Conservation (phyloP, 768 basidiomycete species). For the Mycena olivaceomarginata region DNA sequence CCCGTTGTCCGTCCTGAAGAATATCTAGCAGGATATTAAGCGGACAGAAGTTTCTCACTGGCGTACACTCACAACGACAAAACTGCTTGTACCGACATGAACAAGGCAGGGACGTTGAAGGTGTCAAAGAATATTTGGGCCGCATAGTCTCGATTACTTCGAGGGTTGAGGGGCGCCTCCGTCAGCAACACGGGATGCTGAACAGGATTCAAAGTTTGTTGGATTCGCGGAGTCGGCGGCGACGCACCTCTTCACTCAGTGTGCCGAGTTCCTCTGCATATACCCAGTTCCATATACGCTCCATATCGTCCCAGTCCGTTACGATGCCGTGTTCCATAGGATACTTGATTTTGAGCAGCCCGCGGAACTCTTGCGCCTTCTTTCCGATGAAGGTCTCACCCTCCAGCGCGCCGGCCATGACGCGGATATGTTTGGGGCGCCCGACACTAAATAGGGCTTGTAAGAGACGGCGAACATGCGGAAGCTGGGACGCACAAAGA, state of each 20-base stretch:
- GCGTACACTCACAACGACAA: constrained; percentile 83
- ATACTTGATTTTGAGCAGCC: constrained; percentile 97
- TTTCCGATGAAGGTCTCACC: constrained; percentile 98
- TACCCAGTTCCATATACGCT: constrained; percentile 99
- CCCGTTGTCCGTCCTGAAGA: constrained; percentile 99
- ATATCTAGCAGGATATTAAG: constrained; percentile 75
- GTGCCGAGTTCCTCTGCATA: constrained; percentile 97
- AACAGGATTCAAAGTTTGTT: constrained; percentile 4
- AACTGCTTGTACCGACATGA: constrained; percentile 97
- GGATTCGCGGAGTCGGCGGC: not conserved
- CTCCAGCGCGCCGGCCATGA: constrained; percentile 98
- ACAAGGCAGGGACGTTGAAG: constrained; percentile 98
- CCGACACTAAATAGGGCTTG: constrained; percentile 80
- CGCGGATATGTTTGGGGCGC: constrained; percentile 96
- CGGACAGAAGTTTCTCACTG: not conserved
- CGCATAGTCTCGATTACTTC: constrained; percentile 96
- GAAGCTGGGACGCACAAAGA: constrained; percentile 87
- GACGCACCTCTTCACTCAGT: constrained; percentile 94
- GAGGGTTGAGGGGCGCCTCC: constrained; percentile 97
- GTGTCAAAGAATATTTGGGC: constrained; percentile 99
- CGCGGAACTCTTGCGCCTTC: constrained; percentile 96
- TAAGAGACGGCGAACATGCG: constrained; percentile 46
- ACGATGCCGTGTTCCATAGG: constrained; percentile 99
- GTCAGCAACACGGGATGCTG: constrained; percentile 98
- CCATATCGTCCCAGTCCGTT: constrained; percentile 99